These are phyloP conservation scores for Galium porrigens DNA, from an alignment of 305 asterid species.

Conservation along the genomic window DNA sequence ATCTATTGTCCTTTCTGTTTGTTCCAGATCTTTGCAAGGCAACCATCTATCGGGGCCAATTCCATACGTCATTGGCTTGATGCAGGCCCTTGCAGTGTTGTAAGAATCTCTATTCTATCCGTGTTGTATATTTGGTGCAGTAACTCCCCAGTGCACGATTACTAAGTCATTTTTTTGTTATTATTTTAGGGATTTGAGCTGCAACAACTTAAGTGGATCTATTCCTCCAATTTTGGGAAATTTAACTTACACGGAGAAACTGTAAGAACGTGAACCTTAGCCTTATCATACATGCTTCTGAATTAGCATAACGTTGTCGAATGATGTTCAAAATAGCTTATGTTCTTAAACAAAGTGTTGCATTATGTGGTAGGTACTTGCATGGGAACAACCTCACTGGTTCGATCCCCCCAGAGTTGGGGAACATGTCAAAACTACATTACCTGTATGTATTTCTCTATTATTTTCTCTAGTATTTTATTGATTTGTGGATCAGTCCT, in stretches of 20 bases:
- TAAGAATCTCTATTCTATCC: slow-evolving; percentile 26
- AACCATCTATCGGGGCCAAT: slow-evolving; percentile 61
- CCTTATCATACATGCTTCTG: neutral
- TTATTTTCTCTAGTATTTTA: neutral
- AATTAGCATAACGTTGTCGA: neutral
- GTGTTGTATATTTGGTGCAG: neutral
- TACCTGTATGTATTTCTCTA: slow-evolving; percentile 32
- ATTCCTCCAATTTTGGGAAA: slow-evolving; percentile 44
- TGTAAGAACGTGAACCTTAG: slow-evolving; percentile 20
- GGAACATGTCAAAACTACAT: slow-evolving; percentile 90
- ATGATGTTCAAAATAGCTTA: neutral
- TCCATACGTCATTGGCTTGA: slow-evolving; percentile 81
- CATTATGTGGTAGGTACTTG: slow-evolving; percentile 41
- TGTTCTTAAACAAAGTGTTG: neutral
- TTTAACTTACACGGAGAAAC: slow-evolving; percentile 38
- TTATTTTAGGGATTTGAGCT: slow-evolving; percentile 34
- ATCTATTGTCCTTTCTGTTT: neutral
- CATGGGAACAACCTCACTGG: slow-evolving; percentile 84
- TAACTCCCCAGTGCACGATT: neutral
- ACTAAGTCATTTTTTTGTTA: neutral
- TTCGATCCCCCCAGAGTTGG: slow-evolving; percentile 76
- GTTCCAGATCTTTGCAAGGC: slow-evolving; percentile 64
- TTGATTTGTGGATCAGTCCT: neutral
- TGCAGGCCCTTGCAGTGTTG: slow-evolving; percentile 99
- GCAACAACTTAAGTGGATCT: slow-evolving; percentile 34